Base-by-base conservation (phyloP, 148 eudicot genomes). In the Hydrangea macrophylla region DNA sequence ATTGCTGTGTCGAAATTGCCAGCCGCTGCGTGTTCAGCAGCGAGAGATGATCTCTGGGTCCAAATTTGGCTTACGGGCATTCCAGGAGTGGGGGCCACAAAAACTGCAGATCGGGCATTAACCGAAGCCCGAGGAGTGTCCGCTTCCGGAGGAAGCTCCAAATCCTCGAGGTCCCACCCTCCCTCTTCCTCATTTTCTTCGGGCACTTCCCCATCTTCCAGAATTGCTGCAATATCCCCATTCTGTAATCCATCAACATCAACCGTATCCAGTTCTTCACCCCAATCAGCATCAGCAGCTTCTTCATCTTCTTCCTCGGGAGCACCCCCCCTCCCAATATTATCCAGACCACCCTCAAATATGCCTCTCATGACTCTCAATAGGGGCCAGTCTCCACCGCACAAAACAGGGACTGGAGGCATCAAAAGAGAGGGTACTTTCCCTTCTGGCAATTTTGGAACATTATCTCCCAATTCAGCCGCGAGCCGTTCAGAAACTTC, bases 1-100 rank as follows among this genome's bases (percentile, higher is more conserved):
- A 93, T 90, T 10, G 98, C 98, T 51, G 92, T 88, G 66, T 93
- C 96, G 6, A 93, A 93, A 73, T 93, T 90, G 32, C 98, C 98
- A 42, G 94, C 98, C 48, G 94, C 98, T 18, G 88, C 98, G 61
- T 92, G 98, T 69, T 92, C 98, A 40, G 96, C 96, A 23, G 96
- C 98, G 28, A 93, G 84, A 53, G 95, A 88, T 9, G 98, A 93
- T 67, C 64, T 88, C 73, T 93, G 98, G 50, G 73, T 78, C 98
- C 98, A 93, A 59, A 90, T 90, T 64, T 93, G 98, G 77, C 90
- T 88, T 30, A 90, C 95, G 9, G 98, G 92, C 92, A 90, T 83
- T 30, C 98, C 98, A 26, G 84, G 82, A 33, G 90, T 69, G 2
- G 98, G 98, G 59, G 85, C 75, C 26, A 83, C 84, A 64, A 93